Conservation (phyloP, 495 filamentous ascomycete genomes). For the Xylaria cubensis region DNA sequence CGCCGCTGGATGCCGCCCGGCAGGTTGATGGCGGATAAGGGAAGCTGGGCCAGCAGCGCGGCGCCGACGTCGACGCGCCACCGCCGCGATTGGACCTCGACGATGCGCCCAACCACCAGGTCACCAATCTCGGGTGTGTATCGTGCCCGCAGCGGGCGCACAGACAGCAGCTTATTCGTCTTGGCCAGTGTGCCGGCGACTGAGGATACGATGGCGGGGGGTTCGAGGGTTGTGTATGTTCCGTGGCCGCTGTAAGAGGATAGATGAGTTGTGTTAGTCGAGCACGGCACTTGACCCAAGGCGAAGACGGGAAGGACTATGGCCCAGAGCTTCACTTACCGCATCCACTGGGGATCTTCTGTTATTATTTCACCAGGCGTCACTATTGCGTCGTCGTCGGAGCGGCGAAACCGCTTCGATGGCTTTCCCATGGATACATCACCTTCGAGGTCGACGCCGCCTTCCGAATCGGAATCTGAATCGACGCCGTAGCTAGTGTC, state of each 20-base stretch:
- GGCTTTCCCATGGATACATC: constrained; percentile 63
- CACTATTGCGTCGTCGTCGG: constrained; percentile 62
- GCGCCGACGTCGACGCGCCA: constrained; percentile 95
- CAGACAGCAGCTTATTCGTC: constrained; percentile 94
- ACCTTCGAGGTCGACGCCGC: constrained; percentile 67
- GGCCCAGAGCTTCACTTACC: constrained; percentile 52
- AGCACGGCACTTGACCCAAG: neutral
- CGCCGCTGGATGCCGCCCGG: constrained; percentile 92
- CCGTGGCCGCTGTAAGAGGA: constrained; percentile 71
- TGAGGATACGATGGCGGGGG: constrained; percentile 77
- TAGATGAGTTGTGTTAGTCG: constrained; percentile 18
- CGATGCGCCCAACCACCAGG: constrained; percentile 90
- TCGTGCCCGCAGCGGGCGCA: constrained; percentile 86
- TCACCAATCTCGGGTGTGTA: constrained; percentile 97
- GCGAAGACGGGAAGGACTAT: neutral
- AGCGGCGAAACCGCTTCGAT: constrained; percentile 35
- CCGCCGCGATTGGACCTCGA: constrained; percentile 84
- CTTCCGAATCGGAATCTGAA: constrained; percentile 42
- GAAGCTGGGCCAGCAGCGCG: constrained; percentile 79
- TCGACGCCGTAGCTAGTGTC: constrained; percentile 27
- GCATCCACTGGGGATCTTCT: constrained; percentile 95
- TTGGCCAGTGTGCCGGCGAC: constrained; percentile 86
- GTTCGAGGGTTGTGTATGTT: constrained; percentile 68
- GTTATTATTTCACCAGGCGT: constrained; percentile 92
- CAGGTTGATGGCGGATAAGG: constrained; percentile 87